Conservation (phyloP, 2,329 filamentous ascomycete genomes). For the Macrophomina pseudophaseolina region DNA sequence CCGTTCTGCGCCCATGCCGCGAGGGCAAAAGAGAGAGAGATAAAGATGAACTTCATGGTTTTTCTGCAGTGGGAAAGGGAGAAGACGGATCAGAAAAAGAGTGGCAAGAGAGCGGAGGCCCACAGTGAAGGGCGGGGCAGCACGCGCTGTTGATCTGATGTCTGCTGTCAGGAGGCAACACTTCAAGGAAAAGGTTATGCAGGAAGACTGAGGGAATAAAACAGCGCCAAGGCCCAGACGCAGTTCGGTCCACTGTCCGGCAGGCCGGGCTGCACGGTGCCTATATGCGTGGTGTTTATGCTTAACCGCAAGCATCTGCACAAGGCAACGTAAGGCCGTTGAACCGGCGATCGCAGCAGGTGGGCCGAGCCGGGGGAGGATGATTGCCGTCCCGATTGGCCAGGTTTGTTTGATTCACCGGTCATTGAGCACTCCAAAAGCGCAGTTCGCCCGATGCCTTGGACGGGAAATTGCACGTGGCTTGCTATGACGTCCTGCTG, state of each 20-base stretch:
- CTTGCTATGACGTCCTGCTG: slow-evolving; percentile 13
- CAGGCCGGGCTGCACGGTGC: background rate
- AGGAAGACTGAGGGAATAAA: background rate
- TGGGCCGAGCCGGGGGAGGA: background rate
- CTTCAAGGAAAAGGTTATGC: background rate
- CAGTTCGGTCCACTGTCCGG: background rate
- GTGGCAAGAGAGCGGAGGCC: slow-evolving; percentile 33
- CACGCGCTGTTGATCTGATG: slow-evolving; percentile 6
- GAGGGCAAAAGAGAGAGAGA: slow-evolving; percentile 32
- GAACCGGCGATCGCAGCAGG: background rate
- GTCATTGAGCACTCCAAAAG: background rate
- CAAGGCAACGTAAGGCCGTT: slow-evolving; percentile 8
- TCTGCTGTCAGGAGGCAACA: background rate
- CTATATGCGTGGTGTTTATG: slow-evolving; percentile 17
- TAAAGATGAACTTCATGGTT: slow-evolving; percentile 32
- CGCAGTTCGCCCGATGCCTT: slow-evolving; percentile 18
- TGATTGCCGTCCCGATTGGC: background rate
- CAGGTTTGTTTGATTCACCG: background rate
- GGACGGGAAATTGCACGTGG: slow-evolving; percentile 24
- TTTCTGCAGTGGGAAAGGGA: background rate
- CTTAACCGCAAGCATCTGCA: slow-evolving; percentile 10
- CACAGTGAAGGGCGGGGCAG: background rate
- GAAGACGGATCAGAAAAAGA: slow-evolving; percentile 31
- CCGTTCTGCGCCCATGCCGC: slow-evolving; percentile 45
- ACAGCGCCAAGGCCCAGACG: background rate